Evolutionary conservation across 2,329 filamentous ascomycete species (phyloP).

Genomic region (Neophaeococcomyces aloes): DNA sequence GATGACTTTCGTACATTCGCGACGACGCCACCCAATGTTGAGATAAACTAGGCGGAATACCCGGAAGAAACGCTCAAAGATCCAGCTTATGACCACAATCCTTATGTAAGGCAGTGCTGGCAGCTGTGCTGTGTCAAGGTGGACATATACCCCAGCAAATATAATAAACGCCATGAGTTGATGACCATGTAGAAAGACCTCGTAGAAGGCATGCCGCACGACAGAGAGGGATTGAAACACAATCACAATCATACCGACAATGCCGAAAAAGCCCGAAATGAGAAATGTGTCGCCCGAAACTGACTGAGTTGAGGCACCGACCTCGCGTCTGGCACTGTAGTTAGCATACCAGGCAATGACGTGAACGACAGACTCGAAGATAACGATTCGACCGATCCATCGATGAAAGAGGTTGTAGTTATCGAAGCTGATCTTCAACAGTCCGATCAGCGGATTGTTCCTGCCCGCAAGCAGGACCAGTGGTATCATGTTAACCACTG

Average conservation of each 20-base stretch:
- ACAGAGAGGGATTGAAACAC: conserved; percentile 35
- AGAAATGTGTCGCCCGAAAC: conserved; percentile 33
- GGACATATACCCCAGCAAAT: conserved; percentile 35
- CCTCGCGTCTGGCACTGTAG: conserved; percentile 54
- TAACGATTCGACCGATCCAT: conserved; percentile 68
- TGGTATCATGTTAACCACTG: conserved; percentile 83
- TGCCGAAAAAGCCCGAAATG: conserved; percentile 36
- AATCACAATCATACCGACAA: conserved; percentile 31
- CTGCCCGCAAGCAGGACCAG: conserved; percentile 79
- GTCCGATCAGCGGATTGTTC: conserved; percentile 79
- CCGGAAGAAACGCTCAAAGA: conserved; percentile 36
- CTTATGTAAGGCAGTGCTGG: conserved; percentile 33
- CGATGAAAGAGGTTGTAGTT: conserved; percentile 87
- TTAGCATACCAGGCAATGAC: conserved; percentile 69
- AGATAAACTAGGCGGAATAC: conserved; percentile 41
- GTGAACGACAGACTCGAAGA: conserved; percentile 61
- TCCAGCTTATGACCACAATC: conserved; percentile 30
- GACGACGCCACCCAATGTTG: conserved; percentile 39
- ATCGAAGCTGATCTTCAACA: conserved; percentile 85
- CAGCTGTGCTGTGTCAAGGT: conserved; percentile 33
- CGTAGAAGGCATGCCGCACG: conserved; percentile 37
- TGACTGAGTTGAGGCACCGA: conserved; percentile 31
- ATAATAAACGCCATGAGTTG: conserved; percentile 35
- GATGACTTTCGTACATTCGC: conserved; percentile 41
- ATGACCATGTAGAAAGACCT: conserved; percentile 39